phyloP scores from a whole-genome alignment of 164 flowering plant genomes.

The Vitis vinifera region DNA sequence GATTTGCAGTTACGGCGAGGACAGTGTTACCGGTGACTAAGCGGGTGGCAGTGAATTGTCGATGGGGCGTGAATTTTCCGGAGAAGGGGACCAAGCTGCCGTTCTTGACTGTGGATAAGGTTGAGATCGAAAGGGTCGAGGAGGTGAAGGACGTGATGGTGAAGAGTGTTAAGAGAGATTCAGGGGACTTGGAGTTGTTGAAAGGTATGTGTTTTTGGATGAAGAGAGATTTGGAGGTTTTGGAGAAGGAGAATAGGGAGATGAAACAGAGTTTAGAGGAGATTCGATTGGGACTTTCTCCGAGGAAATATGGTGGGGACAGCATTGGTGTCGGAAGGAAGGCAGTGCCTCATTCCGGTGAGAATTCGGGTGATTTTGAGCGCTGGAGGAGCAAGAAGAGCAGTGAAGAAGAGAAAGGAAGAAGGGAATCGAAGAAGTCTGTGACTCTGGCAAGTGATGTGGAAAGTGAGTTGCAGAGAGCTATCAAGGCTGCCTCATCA shows the following conservation, averaged over 20 bases:
- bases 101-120: slow-evolving; percentile 65
- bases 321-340: slow-evolving; percentile 25
- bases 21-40: slow-evolving; percentile 60
- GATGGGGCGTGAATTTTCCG: slow-evolving; percentile 69
- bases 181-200: slow-evolving; percentile 44
- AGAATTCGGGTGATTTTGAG: slow-evolving; percentile 37
- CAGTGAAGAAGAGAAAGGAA: slow-evolving; percentile 31
- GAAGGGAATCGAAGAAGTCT: slow-evolving; percentile 35
- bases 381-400: slow-evolving; percentile 51
- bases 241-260: slow-evolving; percentile 60
- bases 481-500: slow-evolving; percentile 73
- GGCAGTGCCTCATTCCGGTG: slow-evolving; percentile 7
- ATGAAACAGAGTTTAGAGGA: slow-evolving; percentile 53
- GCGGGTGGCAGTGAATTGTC: slow-evolving; percentile 31
- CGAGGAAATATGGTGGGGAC: slow-evolving; percentile 8
- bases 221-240: slow-evolving; percentile 66
- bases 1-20: slow-evolving; percentile 49
- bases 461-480: slow-evolving; percentile 73
- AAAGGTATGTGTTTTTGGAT: slow-evolving; percentile 69
- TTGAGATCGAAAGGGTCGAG: slow-evolving; percentile 65
- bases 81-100: slow-evolving; percentile 43
- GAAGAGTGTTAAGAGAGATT: slow-evolving; percentile 10
- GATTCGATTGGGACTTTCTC: slow-evolving; percentile 23
- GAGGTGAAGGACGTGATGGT: slow-evolving; percentile 29
- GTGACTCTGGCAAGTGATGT: slow-evolving; percentile 32